Base-by-base conservation (phyloP, 2,329 filamentous ascomycete genomes). In the Aspergillus vadensis region DNA sequence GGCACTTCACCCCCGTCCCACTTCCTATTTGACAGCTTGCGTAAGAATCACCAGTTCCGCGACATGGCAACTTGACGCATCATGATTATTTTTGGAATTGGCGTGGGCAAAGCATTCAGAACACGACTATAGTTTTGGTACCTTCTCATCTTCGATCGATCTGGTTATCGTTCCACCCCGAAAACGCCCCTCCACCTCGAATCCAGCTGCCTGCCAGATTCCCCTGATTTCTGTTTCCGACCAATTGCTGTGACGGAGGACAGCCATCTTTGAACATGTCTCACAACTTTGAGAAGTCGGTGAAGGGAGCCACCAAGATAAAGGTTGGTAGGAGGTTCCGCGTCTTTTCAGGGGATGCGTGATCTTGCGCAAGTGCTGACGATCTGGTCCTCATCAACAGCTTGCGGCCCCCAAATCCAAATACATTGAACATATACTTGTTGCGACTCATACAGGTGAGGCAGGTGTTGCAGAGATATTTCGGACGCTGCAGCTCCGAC, bases 291-390 rank as follows among this genome's bases (percentile, higher is more conserved):
- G 95, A 99, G 84, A 99, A 98, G 85, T 96, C 93, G 69, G 95
- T 99, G 75, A 98, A 98, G 84, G 95, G 94, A 80, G 94, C 91
- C 71, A 98, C 94, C 72, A 98, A 98, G 84, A 91, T 96, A 76
- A 98, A 97, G 87, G 92, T 93, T 71, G 66, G 74, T 77, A 77
- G 68, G 36, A 7, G 9, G 19, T 17, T 44, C 27, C 21, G 36
- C 17, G 39, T 32, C 52, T 53, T 17, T 19, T 43, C 4, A 39
- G 19, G 17, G 7, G 51, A n/a, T 27, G 30, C 7, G 12, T 36
- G 32, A 14, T 36, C 17, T 49, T 44, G 41, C 44, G 27, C 25
- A 43, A 41, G 51, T 61, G 47, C 60, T 68, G 66, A 69, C 65
- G 43, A 57, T 52, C 69, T 69, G 60, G 70, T 62, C 57, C 48